A percentile compares a stretch with the other conserved stretches of the same genome.
Conservation (phyloP, 305 asterid genomes). For the Solanum hybrid region DNA sequence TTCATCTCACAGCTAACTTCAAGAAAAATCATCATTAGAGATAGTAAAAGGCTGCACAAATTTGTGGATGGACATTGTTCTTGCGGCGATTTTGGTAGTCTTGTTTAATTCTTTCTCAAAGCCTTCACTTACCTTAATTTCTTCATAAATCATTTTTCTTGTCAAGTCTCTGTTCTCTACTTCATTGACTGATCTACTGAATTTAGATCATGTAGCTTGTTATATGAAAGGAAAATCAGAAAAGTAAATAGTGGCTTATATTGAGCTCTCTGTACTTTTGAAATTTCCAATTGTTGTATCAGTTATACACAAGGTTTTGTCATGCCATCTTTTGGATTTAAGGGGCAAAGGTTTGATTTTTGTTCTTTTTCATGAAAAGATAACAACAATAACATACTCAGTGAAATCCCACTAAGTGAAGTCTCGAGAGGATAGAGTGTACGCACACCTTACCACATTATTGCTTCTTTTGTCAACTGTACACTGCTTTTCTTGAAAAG, state of each 20-base stretch:
- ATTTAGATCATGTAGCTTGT: background rate
- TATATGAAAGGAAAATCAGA: background rate
- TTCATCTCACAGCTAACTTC: constrained; percentile 26
- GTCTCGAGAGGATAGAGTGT: background rate
- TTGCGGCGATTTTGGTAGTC: constrained; percentile 73
- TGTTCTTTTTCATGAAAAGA: background rate
- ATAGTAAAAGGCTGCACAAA: constrained; percentile 48
- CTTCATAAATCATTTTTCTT: background rate
- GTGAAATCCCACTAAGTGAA: background rate
- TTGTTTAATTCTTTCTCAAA: constrained; percentile 22
- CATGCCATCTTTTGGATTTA: background rate
- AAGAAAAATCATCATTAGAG: constrained; percentile 41
- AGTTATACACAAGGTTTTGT: background rate
- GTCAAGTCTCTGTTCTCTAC: background rate
- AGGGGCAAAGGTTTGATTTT: background rate
- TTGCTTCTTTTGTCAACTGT: background rate
- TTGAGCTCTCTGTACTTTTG: background rate
- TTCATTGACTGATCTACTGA: background rate
- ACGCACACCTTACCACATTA: background rate
- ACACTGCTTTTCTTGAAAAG: background rate
- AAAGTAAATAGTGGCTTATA: background rate
- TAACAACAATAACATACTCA: background rate
- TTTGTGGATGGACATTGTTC: constrained; percentile 59
- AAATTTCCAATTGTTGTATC: background rate
- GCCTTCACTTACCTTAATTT: background rate